A percentile compares a stretch with the other conserved stretches of the same genome.
Conservation (phyloP, 352 stramenopile genomes). For the Phytophthora vignae region DNA sequence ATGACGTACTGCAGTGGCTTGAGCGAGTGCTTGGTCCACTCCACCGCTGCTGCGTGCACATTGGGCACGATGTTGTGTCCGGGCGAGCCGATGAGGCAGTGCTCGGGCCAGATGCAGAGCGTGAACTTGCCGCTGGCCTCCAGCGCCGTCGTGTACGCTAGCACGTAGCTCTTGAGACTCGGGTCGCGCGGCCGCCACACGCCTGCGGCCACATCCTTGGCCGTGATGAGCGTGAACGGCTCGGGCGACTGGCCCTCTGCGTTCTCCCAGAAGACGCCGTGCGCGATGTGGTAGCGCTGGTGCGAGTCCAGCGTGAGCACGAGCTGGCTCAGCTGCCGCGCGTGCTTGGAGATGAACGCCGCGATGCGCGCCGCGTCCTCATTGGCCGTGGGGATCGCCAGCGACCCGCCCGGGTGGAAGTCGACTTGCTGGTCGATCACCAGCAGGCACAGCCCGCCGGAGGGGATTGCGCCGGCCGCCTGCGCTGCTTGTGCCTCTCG, state of each 20-base stretch:
- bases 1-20: conserved; percentile 89
- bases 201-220: conserved; percentile 71
- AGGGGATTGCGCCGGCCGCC: conserved; percentile 40
- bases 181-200: conserved; percentile 71
- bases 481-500: conserved; percentile 45
- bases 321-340: conserved; percentile 75
- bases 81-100: conserved; percentile 94
- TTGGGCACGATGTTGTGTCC: conserved; percentile 91
- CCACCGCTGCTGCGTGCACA: conserved; percentile 85
- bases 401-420: conserved; percentile 95
- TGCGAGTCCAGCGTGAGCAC: conserved; percentile 98
- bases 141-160: conserved; percentile 92
- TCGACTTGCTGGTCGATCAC: conserved; percentile 97
- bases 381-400: conserved; percentile 95
- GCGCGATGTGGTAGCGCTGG: conserved; percentile 95
- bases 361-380: conserved; percentile 92
- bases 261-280: conserved; percentile 94
- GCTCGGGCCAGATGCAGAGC: conserved; percentile 97
- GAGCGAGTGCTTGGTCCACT: conserved; percentile 80
- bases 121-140: conserved; percentile 91
- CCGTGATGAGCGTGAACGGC: conserved; percentile 95
- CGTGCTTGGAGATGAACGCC: conserved; percentile 83
- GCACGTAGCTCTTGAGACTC: conserved; percentile 82
- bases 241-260: conserved; percentile 65
- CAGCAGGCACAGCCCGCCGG: conserved; percentile 82